phyloP scores from a whole-genome alignment of 805 yeast species.

The Teunomyces atbi region DNA sequence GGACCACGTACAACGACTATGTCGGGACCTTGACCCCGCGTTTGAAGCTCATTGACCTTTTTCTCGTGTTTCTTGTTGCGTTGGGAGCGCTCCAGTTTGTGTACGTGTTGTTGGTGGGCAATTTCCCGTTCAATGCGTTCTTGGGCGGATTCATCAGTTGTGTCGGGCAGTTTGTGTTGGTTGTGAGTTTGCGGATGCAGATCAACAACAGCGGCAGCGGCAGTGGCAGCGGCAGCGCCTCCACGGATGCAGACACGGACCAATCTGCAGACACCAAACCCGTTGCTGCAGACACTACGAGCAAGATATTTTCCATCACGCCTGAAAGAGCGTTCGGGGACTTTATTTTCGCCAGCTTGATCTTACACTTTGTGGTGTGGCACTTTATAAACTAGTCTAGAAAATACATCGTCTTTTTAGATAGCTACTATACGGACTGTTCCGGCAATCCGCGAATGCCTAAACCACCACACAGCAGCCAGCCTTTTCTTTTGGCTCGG shows the following conservation, averaged over 20 bases:
- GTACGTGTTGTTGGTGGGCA: constrained; percentile 76
- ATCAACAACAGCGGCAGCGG: constrained; percentile 8
- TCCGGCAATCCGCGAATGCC: constrained; percentile 2
- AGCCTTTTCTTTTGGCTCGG: constrained; percentile 29
- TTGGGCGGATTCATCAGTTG: constrained; percentile 89
- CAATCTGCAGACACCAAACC: too few species aligned
- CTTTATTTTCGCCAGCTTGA: constrained; percentile 79
- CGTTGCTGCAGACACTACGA: too few species aligned
- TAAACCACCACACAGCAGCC: constrained; percentile 39
- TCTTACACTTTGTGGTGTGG: constrained; percentile 82
- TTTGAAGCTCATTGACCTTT: constrained; percentile 70
- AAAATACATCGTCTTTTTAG: neutral
- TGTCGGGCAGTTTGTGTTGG: constrained; percentile 92
- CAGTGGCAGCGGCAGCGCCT: neutral
- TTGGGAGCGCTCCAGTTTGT: constrained; percentile 77
- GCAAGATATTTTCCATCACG: constrained; percentile 17
- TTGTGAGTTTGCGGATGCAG: constrained; percentile 80
- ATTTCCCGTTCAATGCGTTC: constrained; percentile 96
- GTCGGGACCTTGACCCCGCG: constrained; percentile 39
- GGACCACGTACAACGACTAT: constrained; percentile 36
- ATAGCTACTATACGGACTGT: constrained; percentile 2
- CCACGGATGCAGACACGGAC: neutral
- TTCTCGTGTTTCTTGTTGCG: constrained; percentile 68
- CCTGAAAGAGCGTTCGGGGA: constrained; percentile 79
- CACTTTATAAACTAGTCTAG: constrained; percentile 77